Conservation (phyloP, 441 rosid species). For the Euphorbia schlechtendalii region DNA sequence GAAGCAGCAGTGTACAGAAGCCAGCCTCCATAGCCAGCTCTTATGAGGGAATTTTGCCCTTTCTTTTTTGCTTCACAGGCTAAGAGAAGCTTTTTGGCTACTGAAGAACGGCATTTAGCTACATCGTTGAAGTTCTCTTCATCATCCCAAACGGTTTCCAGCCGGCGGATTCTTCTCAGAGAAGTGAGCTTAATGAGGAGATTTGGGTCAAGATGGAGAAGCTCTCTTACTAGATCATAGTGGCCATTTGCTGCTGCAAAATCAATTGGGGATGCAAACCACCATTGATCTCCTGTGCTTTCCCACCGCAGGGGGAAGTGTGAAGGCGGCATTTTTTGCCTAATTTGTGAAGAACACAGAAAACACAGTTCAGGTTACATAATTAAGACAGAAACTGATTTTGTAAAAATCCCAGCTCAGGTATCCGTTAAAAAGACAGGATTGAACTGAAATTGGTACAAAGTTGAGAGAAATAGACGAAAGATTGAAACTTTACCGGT, state of each 20-base stretch:
- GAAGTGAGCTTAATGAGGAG: slow-evolving; percentile 95
- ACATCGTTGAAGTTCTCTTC: slow-evolving; percentile 51
- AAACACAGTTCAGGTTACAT: slow-evolving; percentile 6
- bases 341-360: background rate
- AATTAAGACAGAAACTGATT: background rate
- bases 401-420: slow-evolving; percentile 8
- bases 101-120: slow-evolving; percentile 58
- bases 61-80: slow-evolving; percentile 38
- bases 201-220: slow-evolving; percentile 75
- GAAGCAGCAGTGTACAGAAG: slow-evolving; percentile 92
- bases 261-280: slow-evolving; percentile 97
- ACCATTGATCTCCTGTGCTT: slow-evolving; percentile 98
- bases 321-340: slow-evolving; percentile 48
- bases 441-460: slow-evolving; percentile 2
- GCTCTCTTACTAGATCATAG: slow-evolving; percentile 74
- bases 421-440: slow-evolving; percentile 1
- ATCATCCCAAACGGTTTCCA: slow-evolving; percentile 97
- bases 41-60: slow-evolving; percentile 57
- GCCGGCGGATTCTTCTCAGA: slow-evolving; percentile 92
- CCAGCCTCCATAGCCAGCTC: slow-evolving; percentile 99
- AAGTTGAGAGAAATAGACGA: background rate
- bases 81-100: slow-evolving; percentile 51
- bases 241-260: slow-evolving; percentile 95
- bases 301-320: slow-evolving; percentile 98
- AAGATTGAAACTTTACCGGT: slow-evolving; percentile 2